Evolutionary conservation across 2,329 filamentous ascomycete species (phyloP).

Genomic region (Ascomycota sp.): DNA sequence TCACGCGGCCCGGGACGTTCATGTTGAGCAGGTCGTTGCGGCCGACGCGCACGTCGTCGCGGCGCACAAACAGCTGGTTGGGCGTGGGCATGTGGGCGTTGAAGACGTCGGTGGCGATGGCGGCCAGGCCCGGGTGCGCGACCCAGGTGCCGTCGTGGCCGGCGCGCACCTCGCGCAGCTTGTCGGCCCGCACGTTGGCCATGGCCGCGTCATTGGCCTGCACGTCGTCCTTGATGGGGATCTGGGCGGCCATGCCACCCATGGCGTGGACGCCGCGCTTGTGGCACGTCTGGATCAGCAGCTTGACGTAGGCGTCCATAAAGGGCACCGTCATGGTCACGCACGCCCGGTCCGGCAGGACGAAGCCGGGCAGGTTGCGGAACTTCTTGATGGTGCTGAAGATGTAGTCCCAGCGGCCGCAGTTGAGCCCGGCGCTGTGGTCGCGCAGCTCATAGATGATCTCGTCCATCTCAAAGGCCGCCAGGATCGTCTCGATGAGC

Average conservation of each 20-base stretch:
- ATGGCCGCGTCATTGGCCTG: conserved; percentile 85
- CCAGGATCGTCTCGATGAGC: conserved; percentile 91
- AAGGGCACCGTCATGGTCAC: conserved; percentile 98
- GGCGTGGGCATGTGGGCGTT: conserved; percentile 97
- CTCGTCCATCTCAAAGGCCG: conserved; percentile 99
- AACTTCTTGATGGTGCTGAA: conserved; percentile 99
- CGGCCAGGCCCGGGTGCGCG: conserved; percentile 78
- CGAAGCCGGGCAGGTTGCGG: conserved; percentile 81
- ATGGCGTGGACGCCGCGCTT: conserved; percentile 93
- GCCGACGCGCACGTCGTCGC: conserved; percentile 72
- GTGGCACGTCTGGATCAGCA: conserved; percentile 97
- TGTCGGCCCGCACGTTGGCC: conserved; percentile 82
- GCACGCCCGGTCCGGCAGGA: conserved; percentile 73
- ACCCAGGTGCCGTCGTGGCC: conserved; percentile 97
- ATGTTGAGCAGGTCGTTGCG: conserved; percentile 91
- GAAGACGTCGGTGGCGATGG: conserved; percentile 81
- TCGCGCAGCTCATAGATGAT: conserved; percentile 98
- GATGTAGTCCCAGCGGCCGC: conserved; percentile 98
- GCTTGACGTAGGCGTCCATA: conserved; percentile 90
- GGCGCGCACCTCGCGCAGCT: conserved; percentile 84
- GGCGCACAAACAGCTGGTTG: conserved; percentile 81
- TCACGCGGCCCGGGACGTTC: conserved; percentile 84
- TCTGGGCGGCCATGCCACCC: conserved; percentile 97
- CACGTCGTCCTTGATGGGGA: conserved; percentile 90
- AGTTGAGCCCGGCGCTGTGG: conserved; percentile 91